Base-by-base conservation (phyloP, 1,139 yeast genomes). In the Suhomyces panamericanus region DNA sequence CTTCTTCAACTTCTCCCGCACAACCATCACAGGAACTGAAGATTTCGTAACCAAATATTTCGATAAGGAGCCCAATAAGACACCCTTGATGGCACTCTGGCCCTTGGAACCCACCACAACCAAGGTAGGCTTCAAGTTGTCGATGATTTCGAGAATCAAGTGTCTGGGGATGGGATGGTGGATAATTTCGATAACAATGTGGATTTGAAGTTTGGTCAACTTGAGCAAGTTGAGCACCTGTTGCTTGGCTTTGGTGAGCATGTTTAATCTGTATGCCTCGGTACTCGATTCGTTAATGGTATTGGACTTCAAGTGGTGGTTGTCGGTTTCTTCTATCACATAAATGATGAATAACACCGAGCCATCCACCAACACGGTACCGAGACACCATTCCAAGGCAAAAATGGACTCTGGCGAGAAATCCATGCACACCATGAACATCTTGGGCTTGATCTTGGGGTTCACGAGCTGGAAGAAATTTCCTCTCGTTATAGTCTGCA, bases 81-180 rank as follows among this genome's bases (percentile, higher is more conserved):
- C 90, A 10, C 95, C 93, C 59, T 83, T 84, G 38, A 86, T 69
- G 2, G 91, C 89, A 48, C 84, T 75, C 51, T 83, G 82, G 24
- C 95, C 95, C 56, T 86, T 80, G 13, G 91, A 84, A 0, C 95
- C 95, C 30, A 90, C 87, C 47, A 90, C 81, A 14, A 91, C 93
- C 57, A 90, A 69, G 0, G 88, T 82, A 0, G 97, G 97, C 50
- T 85, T 82, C 48, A 90, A 73, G 54, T 87, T 86, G 59, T 88
- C 91, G 48, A 89, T 85, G 56, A 90, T 75, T 56, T 89, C 96
- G 50, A 86, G 81, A 45, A 91, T 77, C 58, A 89, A 79, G 60
- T 89, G 96, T 53, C 91, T 79, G 7, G 97, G 96, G 50, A 85
- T 87, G 31, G 93, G 91, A 62, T 91, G 95, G 58, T 86, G 93